A percentile compares a stretch with the other conserved stretches of the same genome.
These are phyloP conservation scores for Artomyces pyxidatus DNA, from an alignment of 768 basidiomycete genomes.

Conservation along the genomic window DNA sequence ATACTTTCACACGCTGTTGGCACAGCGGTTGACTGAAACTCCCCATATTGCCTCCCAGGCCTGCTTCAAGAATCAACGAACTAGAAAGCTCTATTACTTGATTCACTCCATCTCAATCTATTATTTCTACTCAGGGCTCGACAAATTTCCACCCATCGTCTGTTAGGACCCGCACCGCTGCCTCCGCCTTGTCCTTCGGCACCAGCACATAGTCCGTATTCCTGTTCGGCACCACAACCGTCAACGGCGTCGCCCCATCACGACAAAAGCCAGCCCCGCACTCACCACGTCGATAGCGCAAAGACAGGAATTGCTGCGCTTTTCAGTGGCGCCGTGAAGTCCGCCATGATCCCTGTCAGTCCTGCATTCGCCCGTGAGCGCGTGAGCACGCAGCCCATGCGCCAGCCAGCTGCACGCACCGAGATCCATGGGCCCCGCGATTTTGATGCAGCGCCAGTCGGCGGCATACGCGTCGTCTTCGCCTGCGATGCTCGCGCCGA, in stretches of 20 bases:
- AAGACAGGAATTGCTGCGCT: neutral
- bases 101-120: too few relatives aligned
- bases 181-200: neutral
- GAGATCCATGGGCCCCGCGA: slow-evolving; percentile 1
- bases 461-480: slow-evolving; percentile 12
- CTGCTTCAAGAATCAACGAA: too few relatives aligned
- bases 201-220: slow-evolving; percentile 3
- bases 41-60: too few relatives aligned
- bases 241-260: neutral
- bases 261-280: neutral
- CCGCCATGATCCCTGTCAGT: neutral
- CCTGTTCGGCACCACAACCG: neutral
- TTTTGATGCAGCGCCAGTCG: neutral
- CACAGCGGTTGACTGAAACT: too few relatives aligned
- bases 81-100: too few relatives aligned
- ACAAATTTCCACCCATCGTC: neutral
- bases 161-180: neutral
- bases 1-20: too few relatives aligned
- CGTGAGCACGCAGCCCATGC: too few relatives aligned
- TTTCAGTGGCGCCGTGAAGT: neutral
- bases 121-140: too few relatives aligned
- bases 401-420: too few relatives aligned
- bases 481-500: slow-evolving; percentile 33
- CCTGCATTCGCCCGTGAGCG: too few relatives aligned
- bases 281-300: neutral